Conservation (phyloP, 208 protist species). For the Acanthamoeba castellanii region DNA sequence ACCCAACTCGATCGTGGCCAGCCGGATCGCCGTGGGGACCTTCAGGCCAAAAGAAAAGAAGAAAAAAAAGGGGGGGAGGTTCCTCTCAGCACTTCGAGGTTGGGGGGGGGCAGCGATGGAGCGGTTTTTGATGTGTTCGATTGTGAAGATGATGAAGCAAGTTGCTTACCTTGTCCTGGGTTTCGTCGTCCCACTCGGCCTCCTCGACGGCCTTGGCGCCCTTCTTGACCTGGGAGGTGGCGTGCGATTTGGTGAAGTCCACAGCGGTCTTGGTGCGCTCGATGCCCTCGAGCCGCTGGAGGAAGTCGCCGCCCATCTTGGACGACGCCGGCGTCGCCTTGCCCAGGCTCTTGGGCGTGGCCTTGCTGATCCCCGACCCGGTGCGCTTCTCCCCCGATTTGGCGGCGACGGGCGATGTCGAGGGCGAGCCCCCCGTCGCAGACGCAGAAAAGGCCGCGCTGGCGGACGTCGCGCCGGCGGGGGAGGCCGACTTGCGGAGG, state of each 20-base stretch:
- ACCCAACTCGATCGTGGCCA: conserved; percentile 47
- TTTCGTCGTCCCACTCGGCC: conserved; percentile 59
- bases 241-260: conserved; percentile 65
- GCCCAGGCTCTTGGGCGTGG: conserved; percentile 64
- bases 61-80: not conserved
- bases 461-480: not conserved
- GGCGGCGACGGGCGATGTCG: not conserved
- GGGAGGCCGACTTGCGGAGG: conserved; percentile 1
- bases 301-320: conserved; percentile 56
- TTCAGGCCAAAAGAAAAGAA: not conserved
- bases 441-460: not conserved
- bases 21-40: conserved; percentile 30
- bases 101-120: too few species aligned
- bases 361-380: conserved; percentile 39
- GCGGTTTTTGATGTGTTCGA: too few species aligned
- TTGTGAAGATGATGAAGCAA: not conserved
- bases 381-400: not conserved
- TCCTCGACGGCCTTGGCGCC: conserved; percentile 56
- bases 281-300: conserved; percentile 51
- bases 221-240: conserved; percentile 59
- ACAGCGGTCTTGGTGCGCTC: conserved; percentile 61
- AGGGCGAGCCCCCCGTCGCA: not conserved
- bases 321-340: not conserved
- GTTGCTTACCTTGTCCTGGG: conserved; percentile 1
- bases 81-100: not conserved